Evolutionary conservation across 2,329 filamentous ascomycete genomes (phyloP), one percentile per base, ranked within the genome.

Genomic region (Botrytis squamosa): DNA sequence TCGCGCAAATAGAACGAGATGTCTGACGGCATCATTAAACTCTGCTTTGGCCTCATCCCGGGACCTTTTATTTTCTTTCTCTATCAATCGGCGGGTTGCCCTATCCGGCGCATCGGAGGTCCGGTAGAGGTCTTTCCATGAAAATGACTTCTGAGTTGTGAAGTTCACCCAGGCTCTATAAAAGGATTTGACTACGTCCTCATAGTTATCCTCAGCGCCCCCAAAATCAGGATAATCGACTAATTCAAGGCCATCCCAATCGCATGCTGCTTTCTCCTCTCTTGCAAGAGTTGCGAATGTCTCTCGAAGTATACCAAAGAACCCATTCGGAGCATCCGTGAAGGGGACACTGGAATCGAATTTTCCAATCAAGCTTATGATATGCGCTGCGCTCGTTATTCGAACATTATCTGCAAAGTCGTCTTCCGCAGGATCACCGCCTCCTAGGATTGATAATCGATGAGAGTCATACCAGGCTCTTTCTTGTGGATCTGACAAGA

Each of bases 391-490:
- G 3, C 92, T 93, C 12, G 93, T 97, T 76, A 97, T 86, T 70
- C 88, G 89, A 75, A 93, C 87, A 80, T 94, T 91, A 77, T 91
- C 84, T 63, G 91, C 90, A 77, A 89, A 90, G 72, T 88, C 85
- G 52, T 85, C 86, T 65, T 82, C 82, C 46, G 81, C 77, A 74
- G 80, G 79, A 16, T 80, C 79, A 16, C 77, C 79, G 63, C 82
- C 84, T 46, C 85, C 85, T 75, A 98, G 84, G 75, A 98, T 97
- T 69, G 92, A 90, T 78, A 94, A 91, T 75, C 94, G 91, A 81
- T 99, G 96, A 4, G 94, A 94, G 83, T 99, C 95, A 84, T 99
- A 99, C 96, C 96, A 99, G 46, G 95, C 92, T 78, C 96, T 90
- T 82, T 99, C 96, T 81, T 99, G 95, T 18, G 94, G 91, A 82